A percentile compares a stretch with the other conserved stretches of the same genome.
These are phyloP conservation scores for Phytophthora cryptogea DNA, from an alignment of 352 stramenopile genomes.

Conservation along the genomic window DNA sequence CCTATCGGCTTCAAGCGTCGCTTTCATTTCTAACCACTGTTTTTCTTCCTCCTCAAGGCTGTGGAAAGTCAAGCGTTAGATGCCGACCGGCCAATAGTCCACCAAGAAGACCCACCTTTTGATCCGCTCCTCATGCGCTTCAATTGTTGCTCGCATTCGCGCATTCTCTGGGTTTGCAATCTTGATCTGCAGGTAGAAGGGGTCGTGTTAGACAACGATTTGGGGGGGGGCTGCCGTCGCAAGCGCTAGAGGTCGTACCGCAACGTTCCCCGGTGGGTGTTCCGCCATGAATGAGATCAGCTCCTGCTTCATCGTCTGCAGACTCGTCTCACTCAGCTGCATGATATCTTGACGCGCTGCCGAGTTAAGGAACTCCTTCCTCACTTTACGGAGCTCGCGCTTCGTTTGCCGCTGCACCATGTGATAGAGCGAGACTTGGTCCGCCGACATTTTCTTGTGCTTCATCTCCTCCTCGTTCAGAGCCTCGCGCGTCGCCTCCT, in stretches of 20 bases:
- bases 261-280: constrained; percentile 48
- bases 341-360: constrained; percentile 64
- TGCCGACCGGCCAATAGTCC: not conserved
- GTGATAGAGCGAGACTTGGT: constrained; percentile 66
- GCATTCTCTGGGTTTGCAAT: constrained; percentile 69
- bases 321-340: constrained; percentile 65
- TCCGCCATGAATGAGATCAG: constrained; percentile 63
- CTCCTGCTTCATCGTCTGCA: constrained; percentile 68
- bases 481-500: constrained; percentile 49
- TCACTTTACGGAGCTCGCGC: constrained; percentile 68
- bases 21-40: constrained; percentile 56
- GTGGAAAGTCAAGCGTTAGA: constrained; percentile 1
- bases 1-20: constrained; percentile 37
- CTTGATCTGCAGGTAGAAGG: constrained; percentile 33
- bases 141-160: constrained; percentile 52
- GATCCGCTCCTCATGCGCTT: constrained; percentile 50
- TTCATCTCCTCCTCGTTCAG: constrained; percentile 47
- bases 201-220: constrained; percentile 4
- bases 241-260: constrained; percentile 33
- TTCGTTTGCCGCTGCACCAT: constrained; percentile 62
- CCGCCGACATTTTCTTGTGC: constrained; percentile 41
- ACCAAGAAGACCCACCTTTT: constrained; percentile 31
- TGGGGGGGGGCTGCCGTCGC: not conserved
- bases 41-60: constrained; percentile 59
- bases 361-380: constrained; percentile 68